Base-by-base conservation (phyloP, 2,329 filamentous ascomycete genomes). In the Pestalotiopsis sp. region DNA sequence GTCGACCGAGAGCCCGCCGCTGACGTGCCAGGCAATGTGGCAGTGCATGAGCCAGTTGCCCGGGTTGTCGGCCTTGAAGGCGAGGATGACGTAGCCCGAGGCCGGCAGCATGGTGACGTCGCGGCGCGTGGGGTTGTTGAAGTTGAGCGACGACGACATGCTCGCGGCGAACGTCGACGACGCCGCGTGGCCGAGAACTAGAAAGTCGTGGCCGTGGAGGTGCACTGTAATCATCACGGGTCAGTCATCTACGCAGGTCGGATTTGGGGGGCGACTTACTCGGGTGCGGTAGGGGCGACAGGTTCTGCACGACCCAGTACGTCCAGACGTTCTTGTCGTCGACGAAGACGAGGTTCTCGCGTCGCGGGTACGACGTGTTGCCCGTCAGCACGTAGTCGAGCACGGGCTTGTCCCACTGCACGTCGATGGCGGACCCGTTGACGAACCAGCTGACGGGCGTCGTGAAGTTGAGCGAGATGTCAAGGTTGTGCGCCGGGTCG, bases 1-100 rank as follows among this genome's bases (percentile, higher is more conserved):
- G 72, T 88, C 85, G 56, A 87, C 75, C 4, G 80, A 83, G 5
- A 88, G 79, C 36, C 84, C 85, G 69, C 81, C 79, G 66, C 75
- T 77, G 41, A 84, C 78, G 72, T 87, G 85, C 83, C 80, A 85
- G 23, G 81, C 81, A 61, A 85, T 84, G 72, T 84, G 82, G 75
- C 82, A 84, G 71, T 84, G 82, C 75, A 83, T 76, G n/a, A 83
- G 72, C 81, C 82, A 84, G 31, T 78, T 74, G 6, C 85, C 85
- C 0, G 85, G 85, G 71, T 87, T 86, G 72, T 87, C 81, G 0
- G 82, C 79, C 62, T 77, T 73, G 75, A 85, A 87, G 0, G 81
- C 84, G 25, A 87, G 75, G 4, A 83, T 80, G 7, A 86, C 69
- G 73, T 82, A 83, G 0, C 84, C 85, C 14, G 73, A 73, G 6